Base-by-base conservation (phyloP, 1,139 yeast genomes). In the Yamadazyma mexicana region DNA sequence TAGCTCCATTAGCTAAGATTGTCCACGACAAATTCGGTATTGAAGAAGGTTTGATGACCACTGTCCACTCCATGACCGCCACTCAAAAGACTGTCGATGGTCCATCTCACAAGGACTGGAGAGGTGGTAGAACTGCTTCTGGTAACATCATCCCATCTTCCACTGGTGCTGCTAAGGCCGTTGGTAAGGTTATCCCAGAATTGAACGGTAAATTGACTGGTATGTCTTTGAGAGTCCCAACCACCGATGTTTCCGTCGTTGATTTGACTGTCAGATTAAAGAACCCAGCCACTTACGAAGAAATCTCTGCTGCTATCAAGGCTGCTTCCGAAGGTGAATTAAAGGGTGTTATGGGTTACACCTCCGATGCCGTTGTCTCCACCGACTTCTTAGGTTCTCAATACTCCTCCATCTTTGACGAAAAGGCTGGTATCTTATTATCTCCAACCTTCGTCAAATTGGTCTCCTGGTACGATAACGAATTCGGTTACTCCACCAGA, bases 101-200 rank as follows among this genome's bases (percentile, higher is more conserved):
- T 73, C 91, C 94, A 62, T 84, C 92, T 68, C 84, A 81, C 79
- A 85, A 85, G 81, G 94, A 86, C 80, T 86, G 94, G 94, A 81
- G 94, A 79, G 94, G 94, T 68, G 94, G 94, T 69, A 83, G 94
- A 74, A 82, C 94, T 62, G 94, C 94, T 64, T 81, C 89, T 48
- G 91, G 86, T 66, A 85, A 85, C 86, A 83, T 85, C 66, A 85
- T 85, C 61, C 94, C 94, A 66, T 85, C 92, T 38, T 83, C 92
- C 55, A 85, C 94, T 54, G 94, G 94, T 79, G 94, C 94, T 63
- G 95, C 95, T 64, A 85, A 85, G 81, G 92, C 92, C 57, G 94
- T 85, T 59, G 94, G 92, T 69, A 84, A 83, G 79, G 94, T 86
- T 62, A 84, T 86, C 59, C 95, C 95, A 59, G 82, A 80, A 64